Evolutionary conservation across 83 land plant species (phyloP).

Genomic region (Picea engelmannii): DNA sequence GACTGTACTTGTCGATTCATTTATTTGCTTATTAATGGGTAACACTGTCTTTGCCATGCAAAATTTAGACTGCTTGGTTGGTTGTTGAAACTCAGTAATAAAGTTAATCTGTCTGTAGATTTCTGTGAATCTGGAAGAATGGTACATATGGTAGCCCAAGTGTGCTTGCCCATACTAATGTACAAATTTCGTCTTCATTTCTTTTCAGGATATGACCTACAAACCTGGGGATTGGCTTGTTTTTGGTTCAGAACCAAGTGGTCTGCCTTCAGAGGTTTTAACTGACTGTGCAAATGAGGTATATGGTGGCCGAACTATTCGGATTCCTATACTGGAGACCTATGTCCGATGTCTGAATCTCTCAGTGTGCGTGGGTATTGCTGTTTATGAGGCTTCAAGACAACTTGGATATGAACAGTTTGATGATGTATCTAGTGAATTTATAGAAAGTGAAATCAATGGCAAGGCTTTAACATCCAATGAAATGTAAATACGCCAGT

Average conservation of each 20-base stretch:
- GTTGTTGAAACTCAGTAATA: no score
- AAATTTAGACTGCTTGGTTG: no score
- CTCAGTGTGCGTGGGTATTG: constrained; percentile 94
- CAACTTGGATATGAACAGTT: constrained; percentile 79
- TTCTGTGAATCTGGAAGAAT: background rate
- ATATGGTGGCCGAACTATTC: constrained; percentile 76
- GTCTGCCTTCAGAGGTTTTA: constrained; percentile 75
- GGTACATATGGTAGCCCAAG: background rate
- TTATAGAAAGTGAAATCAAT: background rate
- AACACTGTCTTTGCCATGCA: no score
- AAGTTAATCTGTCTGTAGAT: no score
- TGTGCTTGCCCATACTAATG: background rate
- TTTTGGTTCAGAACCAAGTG: constrained; percentile 89
- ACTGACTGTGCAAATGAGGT: constrained; percentile 55
- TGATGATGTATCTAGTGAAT: background rate
- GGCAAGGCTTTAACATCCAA: no score
- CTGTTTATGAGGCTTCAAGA: constrained; percentile 91
- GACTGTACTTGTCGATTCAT: no score
- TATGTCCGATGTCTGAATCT: constrained; percentile 93
- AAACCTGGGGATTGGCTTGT: constrained; percentile 91
- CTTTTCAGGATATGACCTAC: constrained; percentile 77
- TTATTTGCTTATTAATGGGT: no score
- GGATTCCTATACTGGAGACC: constrained; percentile 91
- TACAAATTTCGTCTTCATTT: background rate
- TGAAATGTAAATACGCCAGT: no score